Conservation (phyloP, 2,329 filamentous ascomycete species). For the Ceratocystis variospora region DNA sequence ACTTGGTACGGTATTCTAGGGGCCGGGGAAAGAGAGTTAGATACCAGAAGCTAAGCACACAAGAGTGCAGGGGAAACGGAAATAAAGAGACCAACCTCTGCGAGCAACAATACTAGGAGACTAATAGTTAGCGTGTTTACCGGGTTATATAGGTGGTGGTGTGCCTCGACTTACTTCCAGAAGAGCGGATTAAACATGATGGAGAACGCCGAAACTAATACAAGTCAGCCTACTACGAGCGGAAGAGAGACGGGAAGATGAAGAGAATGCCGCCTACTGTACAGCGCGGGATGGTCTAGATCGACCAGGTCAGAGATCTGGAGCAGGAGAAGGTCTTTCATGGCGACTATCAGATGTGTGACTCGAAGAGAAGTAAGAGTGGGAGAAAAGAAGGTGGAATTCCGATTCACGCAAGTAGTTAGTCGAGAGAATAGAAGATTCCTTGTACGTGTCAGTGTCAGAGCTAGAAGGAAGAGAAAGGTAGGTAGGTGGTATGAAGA, state of each 20-base stretch:
- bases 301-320: slow-evolving; percentile 34
- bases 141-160: slow-evolving; percentile 25
- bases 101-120: slow-evolving; percentile 60
- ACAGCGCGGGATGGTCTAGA: slow-evolving; percentile 51
- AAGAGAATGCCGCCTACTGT: slow-evolving; percentile 36
- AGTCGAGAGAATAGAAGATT: too few relatives aligned
- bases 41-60: slow-evolving; percentile 8
- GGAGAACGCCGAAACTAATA: slow-evolving; percentile 58
- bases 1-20: slow-evolving; percentile 78
- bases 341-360: not conserved
- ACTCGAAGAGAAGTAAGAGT: not conserved
- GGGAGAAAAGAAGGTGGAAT: not conserved
- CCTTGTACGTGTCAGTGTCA: not conserved
- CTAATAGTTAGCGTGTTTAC: not conserved
- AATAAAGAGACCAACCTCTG: slow-evolving; percentile 43
- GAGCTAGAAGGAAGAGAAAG: slow-evolving; percentile 18
- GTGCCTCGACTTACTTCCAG: slow-evolving; percentile 71
- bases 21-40: not conserved
- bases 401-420: too few relatives aligned
- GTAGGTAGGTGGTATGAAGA: too few relatives aligned
- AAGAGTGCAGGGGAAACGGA: slow-evolving; percentile 3
- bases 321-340: not conserved
- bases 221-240: slow-evolving; percentile 19
- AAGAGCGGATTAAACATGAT: slow-evolving; percentile 97
- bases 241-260: slow-evolving; percentile 15